Evolutionary conservation across 805 yeast genomes (phyloP), one percentile per base, ranked within the genome.

Genomic region (Barnettozyma pratensis): DNA sequence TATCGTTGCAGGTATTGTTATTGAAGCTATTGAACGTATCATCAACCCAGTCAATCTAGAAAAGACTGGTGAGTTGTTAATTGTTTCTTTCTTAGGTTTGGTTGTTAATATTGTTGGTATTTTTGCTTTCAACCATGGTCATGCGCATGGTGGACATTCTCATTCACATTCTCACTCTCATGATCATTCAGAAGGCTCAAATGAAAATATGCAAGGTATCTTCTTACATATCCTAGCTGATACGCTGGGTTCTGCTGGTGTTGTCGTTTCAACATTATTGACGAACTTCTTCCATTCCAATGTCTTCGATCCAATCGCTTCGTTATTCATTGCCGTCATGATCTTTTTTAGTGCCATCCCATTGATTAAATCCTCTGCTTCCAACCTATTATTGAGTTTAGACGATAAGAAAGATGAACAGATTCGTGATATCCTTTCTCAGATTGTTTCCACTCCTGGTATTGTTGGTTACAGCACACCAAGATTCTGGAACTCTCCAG

Each of bases 211-310:
- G 95, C 82, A 85, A 49, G 99, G 99, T 11, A 88, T 94, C 5
- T 94, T 94, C 60, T 70, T 94, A 41, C 99, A 94, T 58, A 87
- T 94, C 31, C 63, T 94, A 41, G 99, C 99, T 0, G 99, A 94
- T 60, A 91, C 98, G 0, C 70, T 94, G 38, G 99, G 99, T 0
- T 92, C 98, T 0, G 96, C 91, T 0, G 98, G 98, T 6, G 99
- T 95, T 14, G 91, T 94, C n/a, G 66, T 89, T 1, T 90, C 97
- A 0, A 92, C 99, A 0, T 47, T 89, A 5, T 68, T 94, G 37
- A 86, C 92, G 7, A 80, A 83, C 50, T 59, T 81, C 34, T 83
- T 86, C 64, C 68, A 76, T 8, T 79, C 80, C 14, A 77, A 81
- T 47, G 84, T 96, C 1, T 85, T 92, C 61, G 99, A 94, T 62